These are phyloP conservation scores for Podospora sp. DNA, from an alignment of 495 filamentous ascomycete genomes.

Conservation along the genomic window DNA sequence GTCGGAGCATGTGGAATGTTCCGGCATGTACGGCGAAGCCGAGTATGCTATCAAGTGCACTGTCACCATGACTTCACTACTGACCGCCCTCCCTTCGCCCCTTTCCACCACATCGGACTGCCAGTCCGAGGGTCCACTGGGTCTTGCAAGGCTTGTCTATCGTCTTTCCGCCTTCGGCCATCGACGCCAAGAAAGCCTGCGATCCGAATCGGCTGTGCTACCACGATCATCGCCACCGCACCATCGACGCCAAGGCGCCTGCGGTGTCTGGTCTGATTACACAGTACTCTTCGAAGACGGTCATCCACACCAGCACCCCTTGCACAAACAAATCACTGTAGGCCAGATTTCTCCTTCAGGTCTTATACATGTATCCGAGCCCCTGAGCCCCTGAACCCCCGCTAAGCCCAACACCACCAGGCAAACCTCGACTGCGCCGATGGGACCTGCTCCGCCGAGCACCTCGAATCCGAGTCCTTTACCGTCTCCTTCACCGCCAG, in stretches of 20 bases:
- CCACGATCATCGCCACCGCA: no score
- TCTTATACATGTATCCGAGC: no score
- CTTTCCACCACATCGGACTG: no score
- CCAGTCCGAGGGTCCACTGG: no score
- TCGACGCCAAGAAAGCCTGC: no score
- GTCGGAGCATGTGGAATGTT: neutral
- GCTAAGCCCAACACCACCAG: neutral
- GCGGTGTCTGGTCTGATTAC: neutral
- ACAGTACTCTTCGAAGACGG: constrained; percentile 5
- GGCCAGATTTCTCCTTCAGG: neutral
- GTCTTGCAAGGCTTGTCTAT: no score
- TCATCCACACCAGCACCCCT: constrained; percentile 15
- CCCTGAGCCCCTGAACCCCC: no score
- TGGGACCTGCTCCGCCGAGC: neutral
- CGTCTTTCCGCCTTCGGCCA: no score
- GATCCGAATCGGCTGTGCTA: no score
- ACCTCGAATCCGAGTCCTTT: neutral
- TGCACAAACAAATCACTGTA: constrained; percentile 14
- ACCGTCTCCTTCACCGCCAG: neutral
- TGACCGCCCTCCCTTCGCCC: neutral
- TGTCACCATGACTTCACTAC: neutral
- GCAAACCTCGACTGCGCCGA: neutral
- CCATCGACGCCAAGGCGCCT: neutral
- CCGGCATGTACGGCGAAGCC: neutral
- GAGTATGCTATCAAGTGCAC: neutral